Evolutionary conservation across 176 grass and related monocot species (phyloP).

Genomic region (Carex parvula): DNA sequence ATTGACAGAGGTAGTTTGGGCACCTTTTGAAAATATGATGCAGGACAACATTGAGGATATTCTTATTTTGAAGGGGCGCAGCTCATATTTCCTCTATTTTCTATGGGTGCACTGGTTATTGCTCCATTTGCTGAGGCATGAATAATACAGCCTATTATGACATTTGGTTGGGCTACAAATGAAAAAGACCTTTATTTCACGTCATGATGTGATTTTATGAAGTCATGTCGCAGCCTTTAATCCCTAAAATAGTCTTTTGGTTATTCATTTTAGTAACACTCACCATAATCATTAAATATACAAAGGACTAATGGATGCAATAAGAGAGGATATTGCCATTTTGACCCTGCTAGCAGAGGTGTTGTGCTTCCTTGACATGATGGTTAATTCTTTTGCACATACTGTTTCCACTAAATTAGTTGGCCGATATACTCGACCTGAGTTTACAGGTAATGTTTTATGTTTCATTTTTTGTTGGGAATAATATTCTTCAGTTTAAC

Average conservation of each 20-base stretch:
- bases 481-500: not conserved
- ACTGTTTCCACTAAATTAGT: conserved; percentile 83
- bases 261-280: not conserved
- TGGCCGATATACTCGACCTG: conserved; percentile 72
- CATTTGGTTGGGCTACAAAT: not conserved
- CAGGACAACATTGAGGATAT: not conserved
- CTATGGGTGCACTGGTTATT: not conserved
- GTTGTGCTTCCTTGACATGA: conserved; percentile 87
- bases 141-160: not conserved
- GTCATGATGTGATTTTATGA: not conserved
- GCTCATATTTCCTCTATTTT: not conserved
- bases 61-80: not conserved
- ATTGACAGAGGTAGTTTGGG: not conserved
- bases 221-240: not conserved
- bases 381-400: conserved; percentile 94
- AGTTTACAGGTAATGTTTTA: conserved; percentile 60
- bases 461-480: not conserved
- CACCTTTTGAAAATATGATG: not conserved
- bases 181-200: not conserved
- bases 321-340: conserved; percentile 73
- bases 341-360: conserved; percentile 83
- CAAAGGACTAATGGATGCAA: conserved; percentile 70
- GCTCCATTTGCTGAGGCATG: not conserved
- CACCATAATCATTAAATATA: not conserved
- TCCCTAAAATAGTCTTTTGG: not conserved